These are phyloP conservation scores for Leccinum arenicola DNA, from an alignment of 768 basidiomycete genomes.

Conservation along the genomic window DNA sequence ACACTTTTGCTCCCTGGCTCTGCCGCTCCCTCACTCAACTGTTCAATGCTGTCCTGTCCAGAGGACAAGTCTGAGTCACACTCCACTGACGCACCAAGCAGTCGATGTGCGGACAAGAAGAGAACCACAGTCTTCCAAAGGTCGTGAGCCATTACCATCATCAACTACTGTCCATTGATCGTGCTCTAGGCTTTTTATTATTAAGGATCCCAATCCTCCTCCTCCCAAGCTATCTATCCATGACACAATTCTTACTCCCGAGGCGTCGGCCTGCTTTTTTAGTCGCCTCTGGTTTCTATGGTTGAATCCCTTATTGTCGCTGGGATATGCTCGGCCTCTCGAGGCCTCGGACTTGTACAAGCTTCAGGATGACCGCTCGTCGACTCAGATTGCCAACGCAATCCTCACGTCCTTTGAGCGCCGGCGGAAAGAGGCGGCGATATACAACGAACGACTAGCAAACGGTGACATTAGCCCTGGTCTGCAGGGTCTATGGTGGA, in stretches of 20 bases:
- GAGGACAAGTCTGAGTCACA: slow-evolving; percentile 1
- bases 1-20: not conserved
- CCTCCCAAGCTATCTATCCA: slow-evolving; percentile 53
- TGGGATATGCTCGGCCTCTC: slow-evolving; percentile 80
- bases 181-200: slow-evolving; percentile 8
- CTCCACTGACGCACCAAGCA: not conserved
- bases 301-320: slow-evolving; percentile 66
- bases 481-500: slow-evolving; percentile 56
- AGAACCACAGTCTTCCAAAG: not conserved
- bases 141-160: not conserved
- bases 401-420: slow-evolving; percentile 65
- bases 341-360: slow-evolving; percentile 81
- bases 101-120: not conserved
- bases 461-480: slow-evolving; percentile 63
- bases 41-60: slow-evolving; percentile 7
- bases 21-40: not conserved
- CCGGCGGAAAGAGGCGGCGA: slow-evolving; percentile 52
- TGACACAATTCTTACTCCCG: slow-evolving; percentile 61
- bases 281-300: slow-evolving; percentile 67
- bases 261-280: slow-evolving; percentile 59
- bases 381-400: slow-evolving; percentile 56
- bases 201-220: slow-evolving; percentile 27
- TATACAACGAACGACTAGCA: slow-evolving; percentile 69
- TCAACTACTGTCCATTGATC: not conserved
- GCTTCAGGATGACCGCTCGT: slow-evolving; percentile 60